Evolutionary conservation across 371 early-diverging fungal genomes (phyloP), one percentile per base, ranked within the genome.

Genomic region (Mucor lusitanicus): DNA sequence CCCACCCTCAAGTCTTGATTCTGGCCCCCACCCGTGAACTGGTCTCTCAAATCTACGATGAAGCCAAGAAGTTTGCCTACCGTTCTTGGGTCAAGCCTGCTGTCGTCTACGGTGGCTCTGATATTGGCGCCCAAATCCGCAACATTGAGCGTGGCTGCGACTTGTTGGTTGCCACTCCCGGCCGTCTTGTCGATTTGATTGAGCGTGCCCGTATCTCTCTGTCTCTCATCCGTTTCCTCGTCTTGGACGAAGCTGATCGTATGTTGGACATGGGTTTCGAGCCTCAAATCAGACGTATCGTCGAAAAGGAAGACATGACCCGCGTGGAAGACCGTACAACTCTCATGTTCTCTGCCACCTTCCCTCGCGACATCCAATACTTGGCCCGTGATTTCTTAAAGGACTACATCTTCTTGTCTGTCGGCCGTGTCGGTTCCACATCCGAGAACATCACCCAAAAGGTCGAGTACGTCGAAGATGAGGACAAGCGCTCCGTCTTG

Each of bases 201-300:
- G 97, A 97, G 77, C 93, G 97, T 62, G 92, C 92, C 13, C 89
- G 91, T 59, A 80, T 56, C 30, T 98, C 57, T 92, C 94, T 40
- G 86, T 98, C 35, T 75, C 84, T 46, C 85, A 86, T 97, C 69
- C 84, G 87, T 60, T 97, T 94, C 73, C 82, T 99, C 27, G 96
- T 99, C 9, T 83, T 99, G 28, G 99, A 99, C 79, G 99, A 99
- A 83, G 99, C 99, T 27, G 99, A 99, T 84, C 93, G 99, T 69
- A 96, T 99, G 95, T 88, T 98, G 55, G 99, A 99, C 75, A 99
- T 98, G 98, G 99, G 99, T 64, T 99, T 99, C 83, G 99, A 98
- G 78, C 96, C 97, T 39, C 99, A 99, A 82, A 98, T 99, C 71
- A 89, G 99, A 63, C 93, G 94, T 46, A 95, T 99, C 69, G 98